A percentile compares a stretch with the other conserved stretches of the same genome.
Evolutionary conservation across 179 eudicot genomes (phyloP).

Genomic region (Carnegiea gigantea): DNA sequence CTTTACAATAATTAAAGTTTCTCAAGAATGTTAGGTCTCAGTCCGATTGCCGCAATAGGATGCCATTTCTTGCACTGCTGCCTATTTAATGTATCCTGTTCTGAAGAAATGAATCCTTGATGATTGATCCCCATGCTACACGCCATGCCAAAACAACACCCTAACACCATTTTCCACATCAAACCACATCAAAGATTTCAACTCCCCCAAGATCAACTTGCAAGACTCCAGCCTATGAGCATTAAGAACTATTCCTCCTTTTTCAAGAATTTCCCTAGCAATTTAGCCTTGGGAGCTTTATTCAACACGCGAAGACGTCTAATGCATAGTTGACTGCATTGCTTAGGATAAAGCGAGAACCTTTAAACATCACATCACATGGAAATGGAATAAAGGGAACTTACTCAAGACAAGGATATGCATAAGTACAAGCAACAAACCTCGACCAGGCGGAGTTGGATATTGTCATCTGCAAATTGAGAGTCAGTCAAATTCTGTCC

Average conservation of each 20-base stretch:
- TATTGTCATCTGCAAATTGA: conserved; percentile 76
- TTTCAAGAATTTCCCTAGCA: background rate
- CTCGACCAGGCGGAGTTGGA: conserved; percentile 90
- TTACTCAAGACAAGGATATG: background rate
- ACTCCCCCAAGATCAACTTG: too few species aligned
- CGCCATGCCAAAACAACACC: too few species aligned
- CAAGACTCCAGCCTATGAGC: too few species aligned
- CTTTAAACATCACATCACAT: background rate
- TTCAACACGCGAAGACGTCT: too few species aligned
- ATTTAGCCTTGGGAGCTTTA: background rate
- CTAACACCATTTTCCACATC: too few species aligned
- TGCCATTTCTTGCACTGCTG: background rate
- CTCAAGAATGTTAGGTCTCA: background rate
- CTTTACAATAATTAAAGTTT: too few species aligned
- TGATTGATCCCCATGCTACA: background rate
- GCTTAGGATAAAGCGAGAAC: background rate
- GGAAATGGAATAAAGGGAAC: background rate
- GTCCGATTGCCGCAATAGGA: background rate
- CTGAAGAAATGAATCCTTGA: background rate
- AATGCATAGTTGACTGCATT: background rate
- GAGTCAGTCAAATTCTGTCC: conserved; percentile 88
- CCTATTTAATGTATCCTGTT: too few species aligned
- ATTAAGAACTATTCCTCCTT: too few species aligned
- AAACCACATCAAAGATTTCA: too few species aligned
- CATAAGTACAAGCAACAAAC: conserved; percentile 36